Base-by-base conservation (phyloP, 257 asterid genomes). In the Solanum sejunctum region DNA sequence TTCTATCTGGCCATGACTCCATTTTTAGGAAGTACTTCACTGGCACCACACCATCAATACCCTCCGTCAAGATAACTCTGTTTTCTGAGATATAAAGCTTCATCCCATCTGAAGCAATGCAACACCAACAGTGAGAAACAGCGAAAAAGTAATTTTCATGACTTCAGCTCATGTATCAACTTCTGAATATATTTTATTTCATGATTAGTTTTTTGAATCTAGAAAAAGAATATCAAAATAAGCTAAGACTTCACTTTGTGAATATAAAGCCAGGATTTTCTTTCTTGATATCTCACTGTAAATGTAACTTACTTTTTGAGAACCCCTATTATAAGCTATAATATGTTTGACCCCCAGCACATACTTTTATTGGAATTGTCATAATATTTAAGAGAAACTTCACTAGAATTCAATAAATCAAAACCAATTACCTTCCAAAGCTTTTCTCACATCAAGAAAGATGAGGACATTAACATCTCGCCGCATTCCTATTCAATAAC, bases 11-110 rank as follows among this genome's bases (percentile, higher is more conserved):
- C 98, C 98, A 95, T 23, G 98, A 90, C 88, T 94, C 98, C 69
- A 95, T 89, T 92, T 93, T 90, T 86, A 84, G 89, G 87, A 97
- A 94, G 86, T 94, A 97, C 90, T 91, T 94, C 61, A 63, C 91
- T 0, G 98, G 98, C 86, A 95, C 97, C 10, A 89, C 91, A 15
- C 98, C 98, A 45, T 94, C 93, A 77, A 94, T 92, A 32, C 99
- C 99, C 91, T 95, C 98, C 0, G 99, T 95, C 87, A 97, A 89
- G 84, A 95, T 92, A 91, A 97, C 99, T 88, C 64, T 86, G 89
- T 97, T 95, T 85, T 97, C 99, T 26, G 98, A 95, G 84, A 94
- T 75, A 82, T 95, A 95, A 28, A 97, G 90, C 92, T 92, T 97
- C 97, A 95, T 94, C 81, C 99, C 98, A 58, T 93, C 98, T 95